Evolutionary conservation across 2,329 filamentous ascomycete species (phyloP).

Genomic region (Beauveria sp.): DNA sequence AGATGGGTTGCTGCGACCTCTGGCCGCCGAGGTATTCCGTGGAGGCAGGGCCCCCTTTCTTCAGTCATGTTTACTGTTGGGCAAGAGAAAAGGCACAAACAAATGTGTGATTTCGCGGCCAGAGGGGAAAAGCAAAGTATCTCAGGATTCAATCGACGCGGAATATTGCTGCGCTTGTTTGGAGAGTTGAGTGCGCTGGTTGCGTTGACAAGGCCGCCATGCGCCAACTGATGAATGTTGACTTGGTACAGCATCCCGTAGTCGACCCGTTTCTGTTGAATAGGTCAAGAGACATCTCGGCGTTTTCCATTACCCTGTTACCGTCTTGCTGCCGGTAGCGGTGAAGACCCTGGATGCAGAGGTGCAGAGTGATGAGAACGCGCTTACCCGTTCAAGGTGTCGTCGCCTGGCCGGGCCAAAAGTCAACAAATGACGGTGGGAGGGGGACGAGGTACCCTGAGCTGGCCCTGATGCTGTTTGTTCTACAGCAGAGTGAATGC

Average conservation of each 20-base stretch:
- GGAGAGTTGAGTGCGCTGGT: not conserved
- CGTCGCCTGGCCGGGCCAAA: not conserved
- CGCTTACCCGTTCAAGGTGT: not conserved
- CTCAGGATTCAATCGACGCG: not conserved
- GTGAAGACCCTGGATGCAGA: not conserved
- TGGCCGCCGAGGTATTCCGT: not conserved
- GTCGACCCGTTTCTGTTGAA: not conserved
- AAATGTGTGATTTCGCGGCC: not conserved
- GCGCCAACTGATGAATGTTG: not conserved
- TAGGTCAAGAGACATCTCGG: not conserved
- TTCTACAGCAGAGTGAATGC: not conserved
- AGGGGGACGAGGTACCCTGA: not conserved
- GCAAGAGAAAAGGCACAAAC: not conserved
- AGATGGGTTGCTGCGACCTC: not conserved
- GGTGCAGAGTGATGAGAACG: slow-evolving; percentile 1
- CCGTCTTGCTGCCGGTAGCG: not conserved
- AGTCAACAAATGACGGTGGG: slow-evolving; percentile 6
- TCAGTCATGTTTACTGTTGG: not conserved
- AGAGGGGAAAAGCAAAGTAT: not conserved
- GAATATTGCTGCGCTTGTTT: not conserved
- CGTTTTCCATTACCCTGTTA: not conserved
- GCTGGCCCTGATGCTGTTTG: not conserved
- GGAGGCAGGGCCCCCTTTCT: too few relatives aligned
- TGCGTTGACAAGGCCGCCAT: not conserved
- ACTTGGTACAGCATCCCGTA: too few relatives aligned